Percentiles rank a stretch among this genome's conserved stretches.
phyloP scores from a whole-genome alignment of 805 yeast species.

The Saitoella complicata region DNA sequence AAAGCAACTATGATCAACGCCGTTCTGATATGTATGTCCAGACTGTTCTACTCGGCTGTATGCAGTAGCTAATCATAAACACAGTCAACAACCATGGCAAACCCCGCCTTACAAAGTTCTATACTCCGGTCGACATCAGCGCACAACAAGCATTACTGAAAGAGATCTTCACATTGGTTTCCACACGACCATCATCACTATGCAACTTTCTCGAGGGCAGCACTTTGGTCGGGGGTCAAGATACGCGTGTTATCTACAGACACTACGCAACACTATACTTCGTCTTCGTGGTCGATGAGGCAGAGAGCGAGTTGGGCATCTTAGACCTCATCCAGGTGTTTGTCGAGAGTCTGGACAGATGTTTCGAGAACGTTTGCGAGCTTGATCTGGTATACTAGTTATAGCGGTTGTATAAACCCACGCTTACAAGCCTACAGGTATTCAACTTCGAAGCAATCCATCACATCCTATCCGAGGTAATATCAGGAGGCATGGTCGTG shows the following conservation, averaged over 20 bases:
- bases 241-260: conserved; percentile 77
- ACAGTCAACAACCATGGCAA: conserved; percentile 76
- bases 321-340: conserved; percentile 89
- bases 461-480: conserved; percentile 68
- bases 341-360: conserved; percentile 84
- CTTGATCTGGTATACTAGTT: conserved; percentile 59
- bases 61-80: not conserved
- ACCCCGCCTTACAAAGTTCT: conserved; percentile 79
- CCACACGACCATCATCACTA: conserved; percentile 53
- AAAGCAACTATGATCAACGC: conserved; percentile 56
- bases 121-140: conserved; percentile 73
- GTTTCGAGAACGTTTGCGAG: conserved; percentile 90
- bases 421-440: not conserved
- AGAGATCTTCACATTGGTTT: conserved; percentile 67
- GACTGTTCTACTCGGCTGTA: too few relatives aligned
- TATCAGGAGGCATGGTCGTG: conserved; percentile 96
- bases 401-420: not conserved
- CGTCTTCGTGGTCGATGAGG: conserved; percentile 89
- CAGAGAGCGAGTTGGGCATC: conserved; percentile 87
- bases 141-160: conserved; percentile 66
- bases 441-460: conserved; percentile 51
- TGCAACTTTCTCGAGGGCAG: conserved; percentile 88
- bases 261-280: conserved; percentile 93
- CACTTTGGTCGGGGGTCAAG: conserved; percentile 47
- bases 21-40: conserved; percentile 54